phyloP scores from a whole-genome alignment of 441 rosid genomes.

The Gossypium lobatum region DNA sequence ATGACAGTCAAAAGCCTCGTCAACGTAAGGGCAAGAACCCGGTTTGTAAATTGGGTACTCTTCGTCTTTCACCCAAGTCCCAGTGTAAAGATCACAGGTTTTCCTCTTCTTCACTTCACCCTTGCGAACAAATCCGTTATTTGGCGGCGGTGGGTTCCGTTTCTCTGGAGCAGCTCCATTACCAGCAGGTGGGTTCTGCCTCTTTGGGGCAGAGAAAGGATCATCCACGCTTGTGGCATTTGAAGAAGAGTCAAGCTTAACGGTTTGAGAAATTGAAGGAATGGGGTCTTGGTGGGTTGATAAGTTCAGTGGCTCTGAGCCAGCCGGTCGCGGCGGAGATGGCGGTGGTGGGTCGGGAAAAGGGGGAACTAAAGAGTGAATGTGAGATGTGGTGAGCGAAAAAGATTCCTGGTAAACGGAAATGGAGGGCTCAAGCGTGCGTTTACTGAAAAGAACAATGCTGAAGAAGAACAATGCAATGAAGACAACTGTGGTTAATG shows the following conservation, averaged over 20 bases:
- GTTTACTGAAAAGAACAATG: constrained; percentile 45
- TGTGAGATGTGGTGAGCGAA: constrained; percentile 18
- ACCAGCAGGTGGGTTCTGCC: constrained; percentile 21
- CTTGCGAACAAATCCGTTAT: constrained; percentile 7
- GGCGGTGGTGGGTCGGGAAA: background rate
- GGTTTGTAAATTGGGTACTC: constrained; percentile 59
- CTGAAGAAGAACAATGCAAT: constrained; percentile 41
- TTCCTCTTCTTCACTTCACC: constrained; percentile 29
- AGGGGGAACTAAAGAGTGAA: background rate
- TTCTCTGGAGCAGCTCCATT: background rate
- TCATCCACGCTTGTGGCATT: background rate
- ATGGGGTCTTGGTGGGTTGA: background rate
- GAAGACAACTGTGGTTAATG: constrained; percentile 30
- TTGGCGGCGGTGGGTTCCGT: background rate
- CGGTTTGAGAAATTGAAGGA: background rate
- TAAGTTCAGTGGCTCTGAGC: background rate
- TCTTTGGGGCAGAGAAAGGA: background rate
- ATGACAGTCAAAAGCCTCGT: constrained; percentile 83
- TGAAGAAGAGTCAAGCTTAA: background rate
- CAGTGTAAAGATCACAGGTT: constrained; percentile 64
- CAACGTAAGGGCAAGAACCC: constrained; percentile 79
- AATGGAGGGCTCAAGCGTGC: constrained; percentile 50
- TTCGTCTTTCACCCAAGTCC: constrained; percentile 68
- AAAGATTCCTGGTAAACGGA: constrained; percentile 37
- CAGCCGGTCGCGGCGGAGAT: background rate